Conservation (phyloP, 495 filamentous ascomycete genomes). For the Cladorrhinum samala region DNA sequence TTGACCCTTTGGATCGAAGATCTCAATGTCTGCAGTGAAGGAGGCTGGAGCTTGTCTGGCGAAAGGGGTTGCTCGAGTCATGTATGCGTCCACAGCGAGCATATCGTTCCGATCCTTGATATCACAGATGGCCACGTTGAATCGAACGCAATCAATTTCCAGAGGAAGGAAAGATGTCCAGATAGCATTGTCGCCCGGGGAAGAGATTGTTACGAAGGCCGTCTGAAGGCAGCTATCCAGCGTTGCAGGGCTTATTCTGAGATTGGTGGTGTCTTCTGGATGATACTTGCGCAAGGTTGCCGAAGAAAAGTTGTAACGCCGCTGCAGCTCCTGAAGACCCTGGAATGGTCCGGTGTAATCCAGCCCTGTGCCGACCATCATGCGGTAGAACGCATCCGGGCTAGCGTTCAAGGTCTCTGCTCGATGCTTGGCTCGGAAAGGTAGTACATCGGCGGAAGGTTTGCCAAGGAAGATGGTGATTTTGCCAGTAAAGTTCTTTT, state of each 20-base stretch:
- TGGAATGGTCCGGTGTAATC: conserved; percentile 40
- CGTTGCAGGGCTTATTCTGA: conserved; percentile 41
- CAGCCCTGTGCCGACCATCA: conserved; percentile 38
- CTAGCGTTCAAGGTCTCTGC: conserved; percentile 31
- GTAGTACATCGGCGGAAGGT: conserved; percentile 19
- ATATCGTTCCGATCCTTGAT: conserved; percentile 11
- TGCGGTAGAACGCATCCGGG: conserved; percentile 38
- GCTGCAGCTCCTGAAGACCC: conserved; percentile 30
- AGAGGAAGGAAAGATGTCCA: conserved; percentile 42
- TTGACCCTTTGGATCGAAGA: conserved; percentile 29
- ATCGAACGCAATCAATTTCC: conserved; percentile 28
- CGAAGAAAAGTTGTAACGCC: conserved; percentile 41
- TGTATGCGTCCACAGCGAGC: conserved; percentile 32
- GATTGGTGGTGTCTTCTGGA: conserved; percentile 24
- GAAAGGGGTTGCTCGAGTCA: conserved; percentile 20
- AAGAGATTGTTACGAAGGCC: conserved; percentile 37
- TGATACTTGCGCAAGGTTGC: conserved; percentile 31
- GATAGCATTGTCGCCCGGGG: conserved; percentile 39
- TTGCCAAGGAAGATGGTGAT: conserved; percentile 30
- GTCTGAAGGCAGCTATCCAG: conserved; percentile 46
- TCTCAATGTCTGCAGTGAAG: conserved; percentile 31
- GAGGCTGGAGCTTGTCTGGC: conserved; percentile 22
- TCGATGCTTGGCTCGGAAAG: conserved; percentile 14
- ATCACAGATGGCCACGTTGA: conserved; percentile 34
- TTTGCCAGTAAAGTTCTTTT: conserved; percentile 29